A percentile compares a stretch with the other conserved stretches of the same genome.
These are phyloP conservation scores for Batkoa obscura DNA, from an alignment of 371 early-diverging fungal species.

Conservation along the genomic window DNA sequence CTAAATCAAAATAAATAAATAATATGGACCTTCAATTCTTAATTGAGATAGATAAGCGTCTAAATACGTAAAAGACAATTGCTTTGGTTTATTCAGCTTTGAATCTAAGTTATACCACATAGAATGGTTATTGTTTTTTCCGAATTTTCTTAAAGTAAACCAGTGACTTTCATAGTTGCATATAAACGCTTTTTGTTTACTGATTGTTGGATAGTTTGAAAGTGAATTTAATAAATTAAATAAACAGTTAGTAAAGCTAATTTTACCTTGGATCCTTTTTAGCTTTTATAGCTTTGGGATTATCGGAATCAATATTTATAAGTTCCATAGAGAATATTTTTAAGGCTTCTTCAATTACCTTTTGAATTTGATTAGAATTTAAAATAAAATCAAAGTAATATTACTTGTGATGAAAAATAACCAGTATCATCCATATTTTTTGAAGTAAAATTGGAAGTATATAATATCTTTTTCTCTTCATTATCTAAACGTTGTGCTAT, in stretches of 20 bases:
- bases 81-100: too few relatives aligned
- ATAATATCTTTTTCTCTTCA: neutral
- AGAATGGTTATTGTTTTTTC: too few relatives aligned
- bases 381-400: neutral
- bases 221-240: too few relatives aligned
- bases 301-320: neutral
- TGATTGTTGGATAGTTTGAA: too few relatives aligned
- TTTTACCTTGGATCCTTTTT: neutral
- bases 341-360: neutral
- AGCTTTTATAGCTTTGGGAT: neutral
- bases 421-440: neutral
- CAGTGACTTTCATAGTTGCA: too few relatives aligned
- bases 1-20: too few relatives aligned
- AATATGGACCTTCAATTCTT: too few relatives aligned
- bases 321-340: neutral
- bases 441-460: neutral
- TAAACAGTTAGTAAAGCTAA: neutral
- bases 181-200: too few relatives aligned
- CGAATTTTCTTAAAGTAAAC: too few relatives aligned
- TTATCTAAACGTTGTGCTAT: neutral
- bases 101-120: too few relatives aligned
- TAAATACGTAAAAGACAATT: too few relatives aligned
- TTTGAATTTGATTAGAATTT: neutral
- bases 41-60: too few relatives aligned
- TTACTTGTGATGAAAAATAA: neutral